Evolutionary conservation across 2,329 filamentous ascomycete species (phyloP).

Genomic region (Trichoderma sp.): DNA sequence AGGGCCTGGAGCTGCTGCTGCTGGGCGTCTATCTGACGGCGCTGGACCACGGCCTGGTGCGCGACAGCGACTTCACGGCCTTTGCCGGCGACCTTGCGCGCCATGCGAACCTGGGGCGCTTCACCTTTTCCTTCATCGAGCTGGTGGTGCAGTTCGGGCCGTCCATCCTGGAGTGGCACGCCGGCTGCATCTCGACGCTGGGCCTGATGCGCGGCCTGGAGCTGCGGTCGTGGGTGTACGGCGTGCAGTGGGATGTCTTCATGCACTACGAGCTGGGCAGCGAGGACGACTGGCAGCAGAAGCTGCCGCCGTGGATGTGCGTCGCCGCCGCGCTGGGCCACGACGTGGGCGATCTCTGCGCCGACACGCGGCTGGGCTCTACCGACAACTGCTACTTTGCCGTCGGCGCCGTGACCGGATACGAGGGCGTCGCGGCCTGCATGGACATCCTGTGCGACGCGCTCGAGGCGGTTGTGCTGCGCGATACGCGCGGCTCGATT

Average conservation of each 20-base stretch:
- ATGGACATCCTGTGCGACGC: conserved; percentile 22
- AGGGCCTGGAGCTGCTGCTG: neutral
- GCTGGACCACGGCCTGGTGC: conserved; percentile 5
- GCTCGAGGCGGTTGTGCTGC: conserved; percentile 12
- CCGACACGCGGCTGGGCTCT: conserved; percentile 6
- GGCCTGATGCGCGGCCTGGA: conserved; percentile 12
- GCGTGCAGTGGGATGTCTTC: conserved; percentile 1
- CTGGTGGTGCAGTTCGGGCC: neutral
- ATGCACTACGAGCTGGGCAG: conserved; percentile 21
- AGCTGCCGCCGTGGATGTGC: conserved; percentile 7
- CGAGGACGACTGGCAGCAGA: conserved; percentile 1
- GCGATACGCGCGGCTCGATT: conserved; percentile 13
- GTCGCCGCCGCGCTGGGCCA: conserved; percentile 14
- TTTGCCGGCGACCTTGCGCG: conserved; percentile 2
- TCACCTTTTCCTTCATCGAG: neutral
- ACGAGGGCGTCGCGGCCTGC: conserved; percentile 20
- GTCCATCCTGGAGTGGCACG: conserved; percentile 17
- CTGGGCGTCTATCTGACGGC: conserved; percentile 13
- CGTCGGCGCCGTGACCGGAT: conserved; percentile 11
- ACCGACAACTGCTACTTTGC: conserved; percentile 18
- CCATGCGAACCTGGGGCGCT: neutral
- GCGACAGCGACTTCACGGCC: conserved; percentile 11
- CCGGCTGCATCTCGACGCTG: conserved; percentile 10
- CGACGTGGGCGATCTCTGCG: conserved; percentile 8
- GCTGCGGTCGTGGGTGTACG: conserved; percentile 6